Conservation (phyloP, 2,329 filamentous ascomycete genomes). For the Ceratocystis alfenasii region DNA sequence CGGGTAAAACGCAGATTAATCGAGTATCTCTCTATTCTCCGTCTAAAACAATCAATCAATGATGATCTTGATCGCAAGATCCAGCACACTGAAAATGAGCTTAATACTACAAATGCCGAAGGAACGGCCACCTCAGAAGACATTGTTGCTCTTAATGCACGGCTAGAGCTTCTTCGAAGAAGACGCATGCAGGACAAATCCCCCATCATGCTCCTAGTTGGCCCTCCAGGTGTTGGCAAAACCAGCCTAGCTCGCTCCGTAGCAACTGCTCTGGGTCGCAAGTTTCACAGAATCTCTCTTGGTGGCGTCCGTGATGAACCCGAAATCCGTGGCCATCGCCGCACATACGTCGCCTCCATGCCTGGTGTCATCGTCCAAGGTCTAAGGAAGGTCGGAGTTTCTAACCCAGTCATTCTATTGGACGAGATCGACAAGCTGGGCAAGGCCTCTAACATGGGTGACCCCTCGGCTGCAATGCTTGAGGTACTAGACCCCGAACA, state of each 20-base stretch:
- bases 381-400: conserved; percentile 85
- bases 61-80: conserved; percentile 71
- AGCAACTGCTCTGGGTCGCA: conserved; percentile 78
- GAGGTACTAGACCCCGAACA: conserved; percentile 96
- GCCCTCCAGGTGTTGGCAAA: conserved; percentile 90
- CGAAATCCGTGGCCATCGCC: conserved; percentile 85
- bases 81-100: conserved; percentile 49
- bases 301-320: conserved; percentile 93
- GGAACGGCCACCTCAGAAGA: conserved; percentile 29
- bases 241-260: conserved; percentile 90
- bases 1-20: conserved; percentile 94
- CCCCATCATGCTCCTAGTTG: conserved; percentile 83
- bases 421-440: conserved; percentile 98
- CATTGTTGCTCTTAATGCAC: conserved; percentile 38
- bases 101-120: conserved; percentile 29
- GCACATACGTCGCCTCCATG: conserved; percentile 98
- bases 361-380: conserved; percentile 89
- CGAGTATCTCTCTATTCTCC: conserved; percentile 91
- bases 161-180: conserved; percentile 62
- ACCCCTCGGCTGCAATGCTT: conserved; percentile 93
- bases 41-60: conserved; percentile 86
- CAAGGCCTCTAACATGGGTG: conserved; percentile 80
- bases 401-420: conserved; percentile 87
- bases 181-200: conserved; percentile 90
- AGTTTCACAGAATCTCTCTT: conserved; percentile 93